Percentiles rank a stretch among this genome's conserved stretches.
These are phyloP conservation scores for Lepraria neglecta DNA, from an alignment of 495 filamentous ascomycete species.

Conservation along the genomic window DNA sequence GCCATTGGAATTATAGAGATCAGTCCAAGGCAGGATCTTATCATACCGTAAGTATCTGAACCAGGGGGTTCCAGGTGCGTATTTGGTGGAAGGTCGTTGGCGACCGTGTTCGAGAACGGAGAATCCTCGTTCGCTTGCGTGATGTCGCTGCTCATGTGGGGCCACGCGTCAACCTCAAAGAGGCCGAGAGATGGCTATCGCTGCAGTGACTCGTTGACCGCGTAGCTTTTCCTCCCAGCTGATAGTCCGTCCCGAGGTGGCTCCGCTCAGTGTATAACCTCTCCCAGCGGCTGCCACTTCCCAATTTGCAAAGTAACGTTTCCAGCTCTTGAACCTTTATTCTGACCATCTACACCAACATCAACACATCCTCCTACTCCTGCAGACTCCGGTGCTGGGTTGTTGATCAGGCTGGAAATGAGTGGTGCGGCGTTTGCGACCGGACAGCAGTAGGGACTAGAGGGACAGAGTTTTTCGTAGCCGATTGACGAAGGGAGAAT, in stretches of 20 bases:
- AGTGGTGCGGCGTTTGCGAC: constrained; percentile 13
- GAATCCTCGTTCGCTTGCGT: constrained; percentile 35
- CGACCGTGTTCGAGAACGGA: constrained; percentile 20
- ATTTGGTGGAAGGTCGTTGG: constrained; percentile 25
- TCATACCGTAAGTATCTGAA: constrained; percentile 20
- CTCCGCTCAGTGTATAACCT: background rate
- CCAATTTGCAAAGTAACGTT: constrained; percentile 3
- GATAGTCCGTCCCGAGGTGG: background rate
- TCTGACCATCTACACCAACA: constrained; percentile 18
- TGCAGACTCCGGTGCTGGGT: background rate
- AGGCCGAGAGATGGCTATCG: constrained; percentile 18
- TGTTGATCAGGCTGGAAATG: constrained; percentile 3
- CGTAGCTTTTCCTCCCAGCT: constrained; percentile 1
- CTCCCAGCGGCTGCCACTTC: constrained; percentile 1
- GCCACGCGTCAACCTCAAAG: constrained; percentile 26
- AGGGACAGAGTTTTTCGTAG: background rate
- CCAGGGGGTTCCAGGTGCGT: constrained; percentile 17
- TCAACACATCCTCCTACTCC: background rate
- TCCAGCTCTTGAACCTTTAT: constrained; percentile 11
- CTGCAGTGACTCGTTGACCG: background rate
- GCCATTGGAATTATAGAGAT: no score
- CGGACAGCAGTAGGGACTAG: background rate
- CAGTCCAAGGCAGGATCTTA: background rate
- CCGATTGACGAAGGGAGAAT: background rate
- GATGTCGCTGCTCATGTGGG: constrained; percentile 47